Conservation (phyloP, 2,329 filamentous ascomycete species). For the Ophiostoma novo-ulmi region DNA sequence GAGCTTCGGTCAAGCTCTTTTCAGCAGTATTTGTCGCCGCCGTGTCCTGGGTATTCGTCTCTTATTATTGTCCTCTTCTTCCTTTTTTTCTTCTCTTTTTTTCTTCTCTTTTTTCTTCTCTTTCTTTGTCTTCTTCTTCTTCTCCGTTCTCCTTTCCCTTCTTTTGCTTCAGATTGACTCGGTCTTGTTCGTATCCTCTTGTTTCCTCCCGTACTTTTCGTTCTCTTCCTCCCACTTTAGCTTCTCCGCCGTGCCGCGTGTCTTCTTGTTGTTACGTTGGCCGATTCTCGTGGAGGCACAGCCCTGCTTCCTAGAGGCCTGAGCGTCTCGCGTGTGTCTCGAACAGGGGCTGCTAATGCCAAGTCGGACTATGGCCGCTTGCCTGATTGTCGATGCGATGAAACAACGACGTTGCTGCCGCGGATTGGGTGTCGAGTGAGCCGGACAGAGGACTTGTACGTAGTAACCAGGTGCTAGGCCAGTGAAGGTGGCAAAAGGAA, state of each 20-base stretch:
- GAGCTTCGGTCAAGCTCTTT: constrained; percentile 1
- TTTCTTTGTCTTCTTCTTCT: not conserved
- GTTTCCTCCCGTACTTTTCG: not conserved
- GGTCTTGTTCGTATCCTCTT: not conserved
- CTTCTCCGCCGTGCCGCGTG: not conserved
- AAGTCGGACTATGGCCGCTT: not conserved
- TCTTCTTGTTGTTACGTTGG: not conserved
- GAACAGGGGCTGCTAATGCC: constrained; percentile 9
- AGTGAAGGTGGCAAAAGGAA: not conserved
- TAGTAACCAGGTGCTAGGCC: not conserved
- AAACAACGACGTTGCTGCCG: constrained; percentile 4
- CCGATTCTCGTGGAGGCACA: not conserved
- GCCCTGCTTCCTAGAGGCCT: constrained; percentile 2
- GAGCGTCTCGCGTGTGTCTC: constrained; percentile 21
- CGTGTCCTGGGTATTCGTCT: not conserved
- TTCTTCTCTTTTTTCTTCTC: not conserved
- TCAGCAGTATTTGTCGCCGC: not conserved
- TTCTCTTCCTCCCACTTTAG: not conserved
- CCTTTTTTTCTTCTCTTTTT: not conserved
- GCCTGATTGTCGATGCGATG: not conserved
- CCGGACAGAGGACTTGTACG: not conserved
- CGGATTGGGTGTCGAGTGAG: not conserved
- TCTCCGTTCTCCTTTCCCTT: not conserved
- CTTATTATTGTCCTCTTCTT: not conserved
- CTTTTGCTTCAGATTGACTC: no score